These are phyloP conservation scores for Stropharia rugosoannulata DNA, from an alignment of 768 basidiomycete species.

Conservation along the genomic window DNA sequence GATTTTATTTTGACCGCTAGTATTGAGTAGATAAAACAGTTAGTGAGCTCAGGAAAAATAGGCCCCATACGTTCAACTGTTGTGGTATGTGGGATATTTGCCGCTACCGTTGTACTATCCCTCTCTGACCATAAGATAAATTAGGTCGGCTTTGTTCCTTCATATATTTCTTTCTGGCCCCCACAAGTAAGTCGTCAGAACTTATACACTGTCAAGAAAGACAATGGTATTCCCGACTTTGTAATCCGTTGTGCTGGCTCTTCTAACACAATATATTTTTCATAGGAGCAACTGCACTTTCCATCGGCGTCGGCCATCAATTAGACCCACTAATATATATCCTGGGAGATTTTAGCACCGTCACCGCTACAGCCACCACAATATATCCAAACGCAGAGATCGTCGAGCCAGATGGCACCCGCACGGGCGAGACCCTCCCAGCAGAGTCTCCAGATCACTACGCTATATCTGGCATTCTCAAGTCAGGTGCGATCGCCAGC, in stretches of 20 bases:
- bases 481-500: constrained; percentile 27
- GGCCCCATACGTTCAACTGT: background rate
- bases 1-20: constrained; percentile 11
- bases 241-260: no score
- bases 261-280: background rate
- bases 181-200: background rate
- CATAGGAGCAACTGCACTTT: background rate
- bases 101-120: no score
- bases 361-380: constrained; percentile 23
- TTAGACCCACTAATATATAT: constrained; percentile 25
- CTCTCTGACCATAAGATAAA: background rate
- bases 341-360: constrained; percentile 29
- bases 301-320: constrained; percentile 21
- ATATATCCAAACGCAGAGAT: constrained; percentile 24
- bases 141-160: background rate
- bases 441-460: constrained; percentile 24
- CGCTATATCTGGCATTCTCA: constrained; percentile 26
- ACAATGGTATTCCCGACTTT: background rate
- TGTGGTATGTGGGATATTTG: background rate
- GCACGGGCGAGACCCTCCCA: constrained; percentile 21
- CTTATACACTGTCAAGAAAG: background rate
- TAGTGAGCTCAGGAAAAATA: background rate
- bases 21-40: constrained; percentile 25
- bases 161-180: background rate
- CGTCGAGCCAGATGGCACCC: constrained; percentile 19